These are phyloP conservation scores for Pseudofabraea citricarpa DNA, from an alignment of 2,329 filamentous ascomycete genomes.

Conservation along the genomic window DNA sequence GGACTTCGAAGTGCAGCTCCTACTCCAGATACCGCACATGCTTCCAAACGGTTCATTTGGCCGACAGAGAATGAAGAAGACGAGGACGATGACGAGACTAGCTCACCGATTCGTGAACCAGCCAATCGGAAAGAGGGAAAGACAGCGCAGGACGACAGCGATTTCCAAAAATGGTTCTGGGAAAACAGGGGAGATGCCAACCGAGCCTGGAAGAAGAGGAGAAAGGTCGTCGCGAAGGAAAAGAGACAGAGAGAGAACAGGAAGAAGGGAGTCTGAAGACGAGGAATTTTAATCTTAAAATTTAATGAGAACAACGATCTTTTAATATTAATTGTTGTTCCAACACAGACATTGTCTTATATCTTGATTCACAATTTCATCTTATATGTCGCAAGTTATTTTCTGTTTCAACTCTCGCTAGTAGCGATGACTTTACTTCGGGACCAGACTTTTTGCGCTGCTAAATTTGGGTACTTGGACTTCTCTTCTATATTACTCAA, in stretches of 20 bases:
- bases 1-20: conserved; percentile 83
- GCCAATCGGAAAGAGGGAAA: conserved; percentile 27
- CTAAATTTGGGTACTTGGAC: too few species aligned
- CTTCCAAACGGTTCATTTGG: conserved; percentile 59
- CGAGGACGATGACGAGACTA: conserved; percentile 37
- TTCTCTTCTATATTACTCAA: too few species aligned
- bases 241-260: conserved; percentile 63
- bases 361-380: too few species aligned
- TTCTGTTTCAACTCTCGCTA: too few species aligned
- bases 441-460: too few species aligned
- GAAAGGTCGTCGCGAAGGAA: conserved; percentile 60
- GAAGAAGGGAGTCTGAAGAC: conserved; percentile 42
- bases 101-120: conserved; percentile 10
- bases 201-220: conserved; percentile 59
- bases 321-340: too few species aligned
- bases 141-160: conserved; percentile 29
- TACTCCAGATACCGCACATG: conserved; percentile 87
- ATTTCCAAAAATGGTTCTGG: conserved; percentile 67
- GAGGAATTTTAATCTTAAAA: too few species aligned
- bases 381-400: too few species aligned
- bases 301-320: too few species aligned
- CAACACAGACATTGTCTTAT: too few species aligned
- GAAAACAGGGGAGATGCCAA: conserved; percentile 61
- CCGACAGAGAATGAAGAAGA: conserved; percentile 39
- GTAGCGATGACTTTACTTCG: too few species aligned